A percentile compares a stretch with the other conserved stretches of the same genome.
Evolutionary conservation across 2,329 filamentous ascomycete genomes (phyloP).

Genomic region (Colletotrichum sidae): DNA sequence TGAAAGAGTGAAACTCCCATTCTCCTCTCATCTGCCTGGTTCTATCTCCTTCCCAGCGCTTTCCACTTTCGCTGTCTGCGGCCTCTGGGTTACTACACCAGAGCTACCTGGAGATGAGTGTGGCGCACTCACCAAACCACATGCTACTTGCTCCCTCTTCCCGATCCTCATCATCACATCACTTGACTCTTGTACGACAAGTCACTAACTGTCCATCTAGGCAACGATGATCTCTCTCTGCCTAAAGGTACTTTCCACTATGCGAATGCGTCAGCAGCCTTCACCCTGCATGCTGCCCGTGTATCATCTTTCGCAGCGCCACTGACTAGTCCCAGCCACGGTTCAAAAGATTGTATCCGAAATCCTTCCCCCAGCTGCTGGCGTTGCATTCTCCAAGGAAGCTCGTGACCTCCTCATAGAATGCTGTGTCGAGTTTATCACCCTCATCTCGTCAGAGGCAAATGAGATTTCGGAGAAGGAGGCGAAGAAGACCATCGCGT

Average conservation of each 20-base stretch:
- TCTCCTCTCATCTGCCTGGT: no score
- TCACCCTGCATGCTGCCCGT: no score
- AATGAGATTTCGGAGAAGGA: slow-evolving; percentile 99
- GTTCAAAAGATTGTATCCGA: slow-evolving; percentile 93
- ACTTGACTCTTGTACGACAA: slow-evolving; percentile 1
- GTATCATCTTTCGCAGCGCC: no score
- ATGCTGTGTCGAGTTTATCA: slow-evolving; percentile 99
- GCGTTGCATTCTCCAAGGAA: slow-evolving; percentile 92
- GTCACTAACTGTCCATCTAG: slow-evolving; percentile 55
- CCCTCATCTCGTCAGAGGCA: slow-evolving; percentile 96
- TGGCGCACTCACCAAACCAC: no score
- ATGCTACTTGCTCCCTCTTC: no score
- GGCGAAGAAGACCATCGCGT: slow-evolving; percentile 98
- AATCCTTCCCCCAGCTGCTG: slow-evolving; percentile 81
- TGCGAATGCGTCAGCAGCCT: not conserved
- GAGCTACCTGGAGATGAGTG: no score
- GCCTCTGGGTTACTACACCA: no score
- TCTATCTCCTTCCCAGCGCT: no score
- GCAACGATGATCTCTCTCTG: slow-evolving; percentile 72
- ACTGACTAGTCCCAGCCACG: slow-evolving; percentile 60
- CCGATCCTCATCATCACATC: not conserved
- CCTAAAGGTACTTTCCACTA: slow-evolving; percentile 66
- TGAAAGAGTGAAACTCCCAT: no score
- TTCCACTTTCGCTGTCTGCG: no score
- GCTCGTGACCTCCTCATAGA: slow-evolving; percentile 95